phyloP scores from a whole-genome alignment of 768 basidiomycete species.

The Amanita phalloides region DNA sequence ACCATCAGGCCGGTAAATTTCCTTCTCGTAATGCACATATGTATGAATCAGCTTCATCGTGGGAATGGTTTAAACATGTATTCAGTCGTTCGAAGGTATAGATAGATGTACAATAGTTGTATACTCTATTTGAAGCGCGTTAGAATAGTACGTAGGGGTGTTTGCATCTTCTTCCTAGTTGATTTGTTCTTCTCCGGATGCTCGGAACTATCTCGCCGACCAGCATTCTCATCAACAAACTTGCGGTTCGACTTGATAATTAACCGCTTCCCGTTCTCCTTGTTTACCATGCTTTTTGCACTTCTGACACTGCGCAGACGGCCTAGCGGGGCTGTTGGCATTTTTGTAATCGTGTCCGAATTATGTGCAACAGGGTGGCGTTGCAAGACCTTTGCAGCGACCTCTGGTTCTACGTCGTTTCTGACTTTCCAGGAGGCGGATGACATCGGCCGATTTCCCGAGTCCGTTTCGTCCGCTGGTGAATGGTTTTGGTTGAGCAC shows the following conservation, averaged over 20 bases:
- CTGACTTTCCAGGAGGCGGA: background rate
- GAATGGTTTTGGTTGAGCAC: background rate
- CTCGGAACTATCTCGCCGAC: background rate
- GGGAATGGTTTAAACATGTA: background rate
- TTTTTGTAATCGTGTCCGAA: background rate
- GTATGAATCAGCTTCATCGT: background rate
- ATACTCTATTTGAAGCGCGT: constrained; percentile 3
- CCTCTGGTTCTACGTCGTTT: background rate
- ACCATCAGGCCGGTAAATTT: constrained; percentile 31
- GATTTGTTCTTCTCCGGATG: background rate
- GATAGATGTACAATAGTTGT: background rate
- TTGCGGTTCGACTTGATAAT: background rate
- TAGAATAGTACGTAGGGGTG: constrained; percentile 3
- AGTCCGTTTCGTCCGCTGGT: background rate
- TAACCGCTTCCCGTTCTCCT: constrained; percentile 2
- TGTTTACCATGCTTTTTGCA: background rate
- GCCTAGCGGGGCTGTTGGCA: background rate
- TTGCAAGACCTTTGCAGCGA: background rate
- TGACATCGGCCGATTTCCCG: background rate
- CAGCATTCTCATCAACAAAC: background rate
- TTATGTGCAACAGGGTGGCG: constrained; percentile 1
- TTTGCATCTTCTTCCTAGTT: constrained; percentile 1
- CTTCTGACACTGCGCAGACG: background rate
- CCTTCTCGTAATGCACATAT: background rate
- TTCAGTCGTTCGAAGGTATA: background rate